phyloP scores from a whole-genome alignment of 2,329 filamentous ascomycete species.

The Arthroderma sp. region DNA sequence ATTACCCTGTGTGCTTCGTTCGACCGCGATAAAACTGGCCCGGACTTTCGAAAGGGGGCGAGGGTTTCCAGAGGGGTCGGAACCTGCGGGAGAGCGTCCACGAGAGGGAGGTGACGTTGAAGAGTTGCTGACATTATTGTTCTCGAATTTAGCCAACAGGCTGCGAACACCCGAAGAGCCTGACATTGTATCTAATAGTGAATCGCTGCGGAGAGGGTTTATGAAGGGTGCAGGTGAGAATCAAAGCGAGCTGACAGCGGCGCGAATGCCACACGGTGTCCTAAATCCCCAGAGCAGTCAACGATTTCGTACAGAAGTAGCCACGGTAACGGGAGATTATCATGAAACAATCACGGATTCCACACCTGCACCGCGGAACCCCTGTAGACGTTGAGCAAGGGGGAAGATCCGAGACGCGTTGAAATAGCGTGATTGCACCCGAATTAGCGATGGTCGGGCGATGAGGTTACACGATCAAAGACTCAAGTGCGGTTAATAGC shows the following conservation, averaged over 20 bases:
- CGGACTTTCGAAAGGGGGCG: constrained; percentile 62
- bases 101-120: constrained; percentile 52
- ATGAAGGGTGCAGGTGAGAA: not conserved
- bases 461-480: too few relatives aligned
- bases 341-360: constrained; percentile 3
- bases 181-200: constrained; percentile 9
- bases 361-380: too few relatives aligned
- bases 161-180: constrained; percentile 49
- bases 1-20: constrained; percentile 24
- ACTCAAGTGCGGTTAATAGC: too few relatives aligned
- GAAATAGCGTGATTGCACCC: too few relatives aligned
- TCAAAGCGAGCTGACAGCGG: not conserved
- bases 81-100: constrained; percentile 51
- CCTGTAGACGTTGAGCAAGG: too few relatives aligned
- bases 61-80: constrained; percentile 29
- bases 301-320: not conserved
- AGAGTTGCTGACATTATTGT: constrained; percentile 52
- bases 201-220: not conserved
- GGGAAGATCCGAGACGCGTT: too few relatives aligned
- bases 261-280: not conserved
- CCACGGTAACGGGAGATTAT: constrained; percentile 1
- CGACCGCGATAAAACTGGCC: constrained; percentile 61
- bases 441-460: too few relatives aligned
- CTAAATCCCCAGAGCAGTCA: too few relatives aligned
- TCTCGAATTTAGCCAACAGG: constrained; percentile 69